Evolutionary conservation across 805 yeast species (phyloP).

Genomic region (Alloascoidea hylecoeti): DNA sequence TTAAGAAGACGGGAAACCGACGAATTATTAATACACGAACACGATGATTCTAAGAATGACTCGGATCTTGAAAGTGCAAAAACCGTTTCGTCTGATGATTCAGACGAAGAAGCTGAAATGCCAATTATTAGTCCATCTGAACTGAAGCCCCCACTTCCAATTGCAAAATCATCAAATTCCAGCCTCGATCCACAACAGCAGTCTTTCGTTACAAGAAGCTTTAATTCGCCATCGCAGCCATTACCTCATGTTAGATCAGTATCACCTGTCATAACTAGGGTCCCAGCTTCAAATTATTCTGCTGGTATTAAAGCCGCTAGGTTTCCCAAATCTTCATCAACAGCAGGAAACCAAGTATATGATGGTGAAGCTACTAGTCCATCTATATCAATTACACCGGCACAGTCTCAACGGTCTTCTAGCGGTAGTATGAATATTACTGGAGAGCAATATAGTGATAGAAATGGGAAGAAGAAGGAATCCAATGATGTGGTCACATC

Average conservation of each 20-base stretch:
- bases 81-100: not conserved
- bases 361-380: no score
- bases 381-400: not conserved
- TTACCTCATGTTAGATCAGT: no score
- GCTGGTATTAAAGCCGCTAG: slow-evolving; percentile 1
- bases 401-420: not conserved
- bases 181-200: not conserved
- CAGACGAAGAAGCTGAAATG: not conserved
- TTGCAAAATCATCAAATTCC: not conserved
- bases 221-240: no score
- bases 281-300: not conserved
- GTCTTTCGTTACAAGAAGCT: not conserved
- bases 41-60: slow-evolving; percentile 9
- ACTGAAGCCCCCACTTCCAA: not conserved
- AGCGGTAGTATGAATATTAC: no score
- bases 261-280: no score
- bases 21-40: slow-evolving; percentile 18
- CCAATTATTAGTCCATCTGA: not conserved
- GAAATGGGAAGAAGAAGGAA: not conserved
- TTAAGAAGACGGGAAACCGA: no score
- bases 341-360: no score
- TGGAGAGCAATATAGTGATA: not conserved
- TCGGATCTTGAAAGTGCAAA: not conserved
- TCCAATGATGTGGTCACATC: not conserved
- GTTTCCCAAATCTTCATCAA: no score